A percentile compares a stretch with the other conserved stretches of the same genome.
Evolutionary conservation across 75 land plant genomes (phyloP).

Genomic region (Sequoia sempervirens): DNA sequence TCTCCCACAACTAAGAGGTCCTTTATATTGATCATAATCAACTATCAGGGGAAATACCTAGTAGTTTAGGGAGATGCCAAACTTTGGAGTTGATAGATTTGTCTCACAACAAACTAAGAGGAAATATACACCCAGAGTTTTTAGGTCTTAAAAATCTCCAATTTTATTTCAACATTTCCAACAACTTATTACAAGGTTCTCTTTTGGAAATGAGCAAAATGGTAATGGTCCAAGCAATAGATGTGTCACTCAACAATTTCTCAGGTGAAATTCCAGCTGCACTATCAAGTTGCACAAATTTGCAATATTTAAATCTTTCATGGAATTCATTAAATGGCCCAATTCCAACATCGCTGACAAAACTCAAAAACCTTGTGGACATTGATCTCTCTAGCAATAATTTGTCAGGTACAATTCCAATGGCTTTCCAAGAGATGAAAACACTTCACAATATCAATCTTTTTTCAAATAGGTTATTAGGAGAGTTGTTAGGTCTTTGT

Average conservation of each 20-base stretch:
- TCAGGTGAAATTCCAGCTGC: conserved; percentile 20
- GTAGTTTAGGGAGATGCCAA: conserved; percentile 10
- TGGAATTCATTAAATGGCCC: background rate
- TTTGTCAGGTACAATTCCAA: conserved; percentile 12
- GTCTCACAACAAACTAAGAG: conserved; percentile 14
- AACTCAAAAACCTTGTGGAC: background rate
- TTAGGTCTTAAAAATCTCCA: conserved; percentile 39
- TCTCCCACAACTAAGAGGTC: background rate
- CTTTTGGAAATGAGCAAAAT: background rate
- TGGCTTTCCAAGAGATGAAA: background rate
- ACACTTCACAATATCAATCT: conserved; percentile 10
- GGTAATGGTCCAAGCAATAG: conserved; percentile 4
- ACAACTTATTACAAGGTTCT: background rate
- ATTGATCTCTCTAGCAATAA: conserved; percentile 32
- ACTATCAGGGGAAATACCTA: conserved; percentile 6
- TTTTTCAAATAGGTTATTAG: conserved; percentile 24
- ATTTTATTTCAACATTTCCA: conserved; percentile 27
- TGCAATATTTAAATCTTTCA: conserved; percentile 11
- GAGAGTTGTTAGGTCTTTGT: too few species aligned
- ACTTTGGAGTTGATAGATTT: conserved; percentile 1
- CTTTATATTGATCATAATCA: background rate
- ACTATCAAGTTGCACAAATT: conserved; percentile 9
- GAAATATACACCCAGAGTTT: background rate
- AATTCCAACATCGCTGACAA: background rate
- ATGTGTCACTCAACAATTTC: conserved; percentile 27